A percentile compares a stretch with the other conserved stretches of the same genome.
phyloP scores from a whole-genome alignment of 2,329 filamentous ascomycete genomes.

The Fonsecaea multimorphosa region DNA sequence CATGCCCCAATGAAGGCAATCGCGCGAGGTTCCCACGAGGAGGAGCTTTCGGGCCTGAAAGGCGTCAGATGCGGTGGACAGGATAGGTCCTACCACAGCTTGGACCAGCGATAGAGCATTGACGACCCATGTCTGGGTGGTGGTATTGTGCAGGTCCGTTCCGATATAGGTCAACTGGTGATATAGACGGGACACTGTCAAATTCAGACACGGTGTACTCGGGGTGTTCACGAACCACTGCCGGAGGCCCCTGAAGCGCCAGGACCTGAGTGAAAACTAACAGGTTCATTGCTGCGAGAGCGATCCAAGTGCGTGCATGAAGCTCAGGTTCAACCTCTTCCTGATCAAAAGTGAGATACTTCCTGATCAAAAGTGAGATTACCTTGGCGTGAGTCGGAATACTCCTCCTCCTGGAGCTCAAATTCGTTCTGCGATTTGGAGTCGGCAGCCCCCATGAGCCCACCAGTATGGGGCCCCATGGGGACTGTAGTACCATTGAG shows the following conservation, averaged over 20 bases:
- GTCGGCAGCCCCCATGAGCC: neutral
- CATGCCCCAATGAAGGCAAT: conserved; percentile 26
- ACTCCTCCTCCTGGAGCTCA: neutral
- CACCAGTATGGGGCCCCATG: neutral
- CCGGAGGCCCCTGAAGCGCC: conserved; percentile 11
- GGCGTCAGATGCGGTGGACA: conserved; percentile 23
- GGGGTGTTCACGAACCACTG: conserved; percentile 12
- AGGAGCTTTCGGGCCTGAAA: conserved; percentile 26
- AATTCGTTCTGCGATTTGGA: neutral
- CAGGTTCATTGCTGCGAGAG: conserved; percentile 5
- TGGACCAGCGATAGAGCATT: conserved; percentile 18
- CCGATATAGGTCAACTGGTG: conserved; percentile 24
- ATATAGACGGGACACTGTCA: neutral
- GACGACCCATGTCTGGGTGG: conserved; percentile 20
- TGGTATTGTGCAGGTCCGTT: conserved; percentile 5
- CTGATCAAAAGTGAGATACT: too few species aligned
- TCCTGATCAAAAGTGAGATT: conserved; percentile 13
- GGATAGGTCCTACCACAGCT: conserved; percentile 21
- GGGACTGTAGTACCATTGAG: neutral
- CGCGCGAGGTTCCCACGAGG: conserved; percentile 15
- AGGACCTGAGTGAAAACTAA: conserved; percentile 1
- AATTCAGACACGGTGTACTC: neutral
- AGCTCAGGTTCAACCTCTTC: conserved; percentile 18
- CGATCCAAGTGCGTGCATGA: conserved; percentile 15
- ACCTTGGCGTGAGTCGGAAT: neutral